Percentiles rank a stretch among this genome's conserved stretches.
Evolutionary conservation across 225 moss, liverwort and hornwort genomes (phyloP).

Genomic region (Sphagnum contortum): DNA sequence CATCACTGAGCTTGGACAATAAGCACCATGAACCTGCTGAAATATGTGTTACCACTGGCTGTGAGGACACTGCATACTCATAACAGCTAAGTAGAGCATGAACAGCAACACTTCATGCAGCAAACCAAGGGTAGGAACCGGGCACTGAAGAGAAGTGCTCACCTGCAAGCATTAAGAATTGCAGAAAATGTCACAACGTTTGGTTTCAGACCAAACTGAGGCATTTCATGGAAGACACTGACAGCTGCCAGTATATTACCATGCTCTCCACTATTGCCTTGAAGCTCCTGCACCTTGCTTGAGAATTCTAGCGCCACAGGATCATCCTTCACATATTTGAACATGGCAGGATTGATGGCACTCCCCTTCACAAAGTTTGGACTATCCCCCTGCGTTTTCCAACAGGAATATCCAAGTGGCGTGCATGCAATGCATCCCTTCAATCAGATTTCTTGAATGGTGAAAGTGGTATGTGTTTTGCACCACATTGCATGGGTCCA

Average conservation of each 20-base stretch:
- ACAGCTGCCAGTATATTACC: constrained; percentile 80
- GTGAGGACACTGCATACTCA: not conserved
- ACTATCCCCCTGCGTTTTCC: constrained; percentile 21
- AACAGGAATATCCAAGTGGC: not conserved
- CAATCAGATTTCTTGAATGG: too few relatives aligned
- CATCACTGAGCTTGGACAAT: too few relatives aligned
- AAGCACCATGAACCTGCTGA: too few relatives aligned
- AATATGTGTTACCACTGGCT: not conserved
- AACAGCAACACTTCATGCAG: not conserved
- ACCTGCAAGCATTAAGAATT: constrained; percentile 93
- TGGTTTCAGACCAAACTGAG: constrained; percentile 87
- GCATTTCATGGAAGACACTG: constrained; percentile 92
- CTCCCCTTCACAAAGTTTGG: constrained; percentile 33
- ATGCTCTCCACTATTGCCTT: constrained; percentile 44
- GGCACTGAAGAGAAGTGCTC: not conserved
- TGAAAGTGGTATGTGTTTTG: too few relatives aligned
- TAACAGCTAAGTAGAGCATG: not conserved
- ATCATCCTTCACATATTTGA: constrained; percentile 24
- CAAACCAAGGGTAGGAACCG: too few relatives aligned
- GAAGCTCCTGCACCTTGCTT: constrained; percentile 16
- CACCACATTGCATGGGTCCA: too few relatives aligned
- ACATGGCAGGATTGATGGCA: constrained; percentile 3
- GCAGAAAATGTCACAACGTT: constrained; percentile 96
- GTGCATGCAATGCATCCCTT: too few relatives aligned
- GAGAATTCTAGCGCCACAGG: constrained; percentile 12